phyloP scores from a whole-genome alignment of 2,329 filamentous ascomycete species.

The Cladobotryum protrusum region DNA sequence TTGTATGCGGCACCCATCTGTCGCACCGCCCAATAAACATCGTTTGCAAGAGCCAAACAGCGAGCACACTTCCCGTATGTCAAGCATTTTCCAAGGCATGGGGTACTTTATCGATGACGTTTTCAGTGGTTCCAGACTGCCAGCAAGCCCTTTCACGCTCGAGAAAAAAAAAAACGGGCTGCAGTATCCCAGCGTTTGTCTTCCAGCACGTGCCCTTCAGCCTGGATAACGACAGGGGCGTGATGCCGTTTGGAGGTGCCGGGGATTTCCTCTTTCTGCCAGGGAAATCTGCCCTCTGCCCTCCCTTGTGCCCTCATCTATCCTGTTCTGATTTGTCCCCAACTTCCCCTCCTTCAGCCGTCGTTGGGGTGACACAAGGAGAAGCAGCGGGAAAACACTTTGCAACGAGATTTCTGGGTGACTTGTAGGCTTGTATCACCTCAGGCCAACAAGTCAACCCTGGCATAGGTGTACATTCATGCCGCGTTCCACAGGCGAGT shows the following conservation, averaged over 20 bases:
- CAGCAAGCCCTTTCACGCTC: background rate
- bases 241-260: slow-evolving; percentile 5
- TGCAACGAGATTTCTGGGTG: background rate
- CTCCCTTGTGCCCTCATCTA: background rate
- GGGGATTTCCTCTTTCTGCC: background rate
- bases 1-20: background rate
- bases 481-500: background rate
- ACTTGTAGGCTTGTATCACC: background rate
- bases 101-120: too few relatives aligned
- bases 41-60: too few relatives aligned
- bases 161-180: background rate
- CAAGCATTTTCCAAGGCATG: too few relatives aligned
- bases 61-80: too few relatives aligned
- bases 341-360: background rate
- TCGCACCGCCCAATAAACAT: too few relatives aligned
- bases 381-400: background rate
- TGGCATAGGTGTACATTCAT: too few relatives aligned
- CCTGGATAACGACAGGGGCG: background rate
- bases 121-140: background rate
- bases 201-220: slow-evolving; percentile 1
- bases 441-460: too few relatives aligned
- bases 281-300: slow-evolving; percentile 1
- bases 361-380: background rate
- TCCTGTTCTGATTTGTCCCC: background rate
- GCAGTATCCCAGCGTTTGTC: slow-evolving; percentile 6